Base-by-base conservation (phyloP, 495 filamentous ascomycete species). In the Aspergillus affinis region DNA sequence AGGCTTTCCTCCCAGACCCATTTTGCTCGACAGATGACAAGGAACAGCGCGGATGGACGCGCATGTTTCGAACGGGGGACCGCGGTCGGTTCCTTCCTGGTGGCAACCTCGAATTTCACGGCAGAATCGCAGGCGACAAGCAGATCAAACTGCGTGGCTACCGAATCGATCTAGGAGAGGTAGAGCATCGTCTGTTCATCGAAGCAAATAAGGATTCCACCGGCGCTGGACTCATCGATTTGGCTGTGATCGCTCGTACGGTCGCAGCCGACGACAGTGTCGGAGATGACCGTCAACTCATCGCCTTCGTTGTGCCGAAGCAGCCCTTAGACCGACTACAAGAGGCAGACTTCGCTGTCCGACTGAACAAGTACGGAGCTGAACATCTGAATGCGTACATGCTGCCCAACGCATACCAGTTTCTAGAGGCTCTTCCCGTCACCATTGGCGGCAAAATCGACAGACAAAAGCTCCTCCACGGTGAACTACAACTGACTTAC, bases 391-490 rank as follows among this genome's bases (percentile, higher is more conserved):
- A 41, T 10, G 36, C 36, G 12, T 41, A 41, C 13, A 41, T 41
- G 36, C 36, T 41, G 13, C 36, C 36, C 13, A 41, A 15, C 13
- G 36, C 36, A 10, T 41, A 41, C 13, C 36, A 68, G 47, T 66
- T 69, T 58, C 26, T 73, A 3, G 55, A 62, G n/a, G 59, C 48
- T 44, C 54, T 73, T 4, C 67, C 70, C 0, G 60, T 68, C 30
- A 68, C 65, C 6, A 68, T 70, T 47, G 51, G 60, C 23, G 62
- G 70, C 60, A 56, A 79, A 48, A 59, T 66, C 15, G 71, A 72
- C 53, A 59, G 62, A 21, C 64, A 62, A 30, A 49, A 50, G 13
- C 65, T 73, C n/a, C 36, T 41, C 36, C 36, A 41, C 13, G 36
- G 36, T 4, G 36, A 41, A 12, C 36, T 41, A 15, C 36, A 10